Base-by-base conservation (phyloP, 495 filamentous ascomycete species). In the Glonium stellatum region DNA sequence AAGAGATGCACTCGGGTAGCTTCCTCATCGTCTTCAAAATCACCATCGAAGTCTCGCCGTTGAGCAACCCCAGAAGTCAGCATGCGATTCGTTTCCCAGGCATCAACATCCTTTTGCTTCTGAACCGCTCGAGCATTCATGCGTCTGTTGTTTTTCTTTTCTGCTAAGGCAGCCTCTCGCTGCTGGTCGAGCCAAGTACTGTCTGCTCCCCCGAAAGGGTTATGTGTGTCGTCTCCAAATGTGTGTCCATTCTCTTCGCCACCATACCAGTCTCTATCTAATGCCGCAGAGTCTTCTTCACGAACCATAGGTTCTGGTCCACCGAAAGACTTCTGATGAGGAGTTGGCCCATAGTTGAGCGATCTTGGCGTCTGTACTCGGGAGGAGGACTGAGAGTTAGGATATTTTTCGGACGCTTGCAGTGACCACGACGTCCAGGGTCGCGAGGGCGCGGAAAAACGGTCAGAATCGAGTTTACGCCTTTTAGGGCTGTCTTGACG, bases 71-170 rank as follows among this genome's bases (percentile, higher is more conserved):
- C 92, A 12, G 90, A 96, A 0, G 90, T 95, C 46, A 97, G 84
- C 95, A 99, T 97, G 39, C 93, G 89, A 74, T 99, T 97, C 15
- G 91, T 92, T 71, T 98, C 93, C 93, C 93, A 98, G 27, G 90
- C 91, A 78, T 98, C 93, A 23, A 88, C 87, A 69, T 97, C 93
- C 70, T 91, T 92, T 74, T 95, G 89, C 72, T 87, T 92, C 70
- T 93, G 89, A 15, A 85, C 72, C 48, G 86, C 84, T 47, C 84
- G 78, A n/a, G 83, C 84, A 71, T 79, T 89, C 70, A 88, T 80
- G 42, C 83, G 72, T 67, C 82, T 87, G 23, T 78, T 81, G 23
- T 82, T 78, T 74, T 90, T 89, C 76, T 87, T 90, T 67, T 90
- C 88, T 27, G 79, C 77, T 69, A 90, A 68, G 6, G 82, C 86